Percentiles rank a stretch among this genome's conserved stretches.
phyloP scores from a whole-genome alignment of 1,139 yeast genomes.

The Hansenula anomala region DNA sequence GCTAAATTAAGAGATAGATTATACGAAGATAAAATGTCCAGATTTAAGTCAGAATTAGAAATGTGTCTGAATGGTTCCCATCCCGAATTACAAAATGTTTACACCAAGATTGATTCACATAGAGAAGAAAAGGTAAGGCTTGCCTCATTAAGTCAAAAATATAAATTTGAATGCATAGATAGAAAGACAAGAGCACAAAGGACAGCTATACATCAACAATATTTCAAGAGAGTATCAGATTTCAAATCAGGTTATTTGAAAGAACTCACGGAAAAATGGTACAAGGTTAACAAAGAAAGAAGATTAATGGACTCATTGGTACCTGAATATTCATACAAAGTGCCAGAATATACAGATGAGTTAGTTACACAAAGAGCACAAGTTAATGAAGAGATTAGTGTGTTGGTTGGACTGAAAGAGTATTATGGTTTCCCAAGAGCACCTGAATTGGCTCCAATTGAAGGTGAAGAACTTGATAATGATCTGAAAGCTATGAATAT shows the following conservation, averaged over 20 bases:
- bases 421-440: conserved; percentile 64
- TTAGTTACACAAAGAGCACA: conserved; percentile 33
- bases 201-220: conserved; percentile 82
- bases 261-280: conserved; percentile 85
- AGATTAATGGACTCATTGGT: conserved; percentile 75
- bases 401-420: conserved; percentile 47
- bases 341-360: conserved; percentile 29
- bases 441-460: conserved; percentile 45
- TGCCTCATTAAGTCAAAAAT: conserved; percentile 66
- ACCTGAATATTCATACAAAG: conserved; percentile 34
- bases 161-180: conserved; percentile 71
- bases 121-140: conserved; percentile 65
- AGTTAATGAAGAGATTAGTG: conserved; percentile 48
- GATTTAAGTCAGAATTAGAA: conserved; percentile 77
- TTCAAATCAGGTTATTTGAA: conserved; percentile 60
- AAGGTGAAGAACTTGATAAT: conserved; percentile 56
- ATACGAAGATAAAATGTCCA: conserved; percentile 67
- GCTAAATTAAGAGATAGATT: conserved; percentile 79
- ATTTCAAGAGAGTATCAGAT: conserved; percentile 64
- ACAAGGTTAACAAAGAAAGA: conserved; percentile 85
- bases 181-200: conserved; percentile 78
- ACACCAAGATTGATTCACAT: conserved; percentile 65
- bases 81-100: conserved; percentile 68
- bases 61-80: conserved; percentile 88
- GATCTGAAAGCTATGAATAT: conserved; percentile 36